A percentile compares a stretch with the other conserved stretches of the same genome.
Conservation (phyloP, 2,329 filamentous ascomycete genomes). For the Xylaria multiplex region DNA sequence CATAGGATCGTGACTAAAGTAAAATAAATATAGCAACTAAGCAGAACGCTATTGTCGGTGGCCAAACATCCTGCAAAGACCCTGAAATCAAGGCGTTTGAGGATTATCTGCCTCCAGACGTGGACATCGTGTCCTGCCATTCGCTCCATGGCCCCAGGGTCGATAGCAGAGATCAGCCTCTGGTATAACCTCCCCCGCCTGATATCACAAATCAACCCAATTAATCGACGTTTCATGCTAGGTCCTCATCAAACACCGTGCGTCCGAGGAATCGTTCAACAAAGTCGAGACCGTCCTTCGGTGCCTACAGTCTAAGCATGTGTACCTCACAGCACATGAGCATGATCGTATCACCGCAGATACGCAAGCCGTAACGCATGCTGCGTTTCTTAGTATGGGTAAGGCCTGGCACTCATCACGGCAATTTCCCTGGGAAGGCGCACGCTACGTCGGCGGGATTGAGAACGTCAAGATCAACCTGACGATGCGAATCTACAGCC, state of each 20-base stretch:
- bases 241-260: conserved; percentile 91
- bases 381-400: conserved; percentile 96
- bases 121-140: conserved; percentile 95
- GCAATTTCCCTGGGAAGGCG: conserved; percentile 96
- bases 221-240: conserved; percentile 44
- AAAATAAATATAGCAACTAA: conserved; percentile 79
- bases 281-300: conserved; percentile 85
- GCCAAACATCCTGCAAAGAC: conserved; percentile 97
- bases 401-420: conserved; percentile 95
- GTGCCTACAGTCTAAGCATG: conserved; percentile 85
- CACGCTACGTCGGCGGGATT: conserved; percentile 95
- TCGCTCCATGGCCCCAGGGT: conserved; percentile 94
- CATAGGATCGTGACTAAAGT: conserved; percentile 22
- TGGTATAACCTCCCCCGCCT: conserved; percentile 64
- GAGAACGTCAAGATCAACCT: conserved; percentile 99
- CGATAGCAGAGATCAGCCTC: conserved; percentile 86
- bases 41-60: conserved; percentile 92
- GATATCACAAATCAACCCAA: neutral
- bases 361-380: conserved; percentile 97
- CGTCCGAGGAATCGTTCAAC: conserved; percentile 76
- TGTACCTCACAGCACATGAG: conserved; percentile 84
- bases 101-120: conserved; percentile 83
- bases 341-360: conserved; percentile 98
- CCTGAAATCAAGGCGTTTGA: conserved; percentile 96
- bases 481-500: conserved; percentile 94